These are phyloP conservation scores for Pinus albicaulis DNA, from an alignment of 75 land plant species.

Conservation along the genomic window DNA sequence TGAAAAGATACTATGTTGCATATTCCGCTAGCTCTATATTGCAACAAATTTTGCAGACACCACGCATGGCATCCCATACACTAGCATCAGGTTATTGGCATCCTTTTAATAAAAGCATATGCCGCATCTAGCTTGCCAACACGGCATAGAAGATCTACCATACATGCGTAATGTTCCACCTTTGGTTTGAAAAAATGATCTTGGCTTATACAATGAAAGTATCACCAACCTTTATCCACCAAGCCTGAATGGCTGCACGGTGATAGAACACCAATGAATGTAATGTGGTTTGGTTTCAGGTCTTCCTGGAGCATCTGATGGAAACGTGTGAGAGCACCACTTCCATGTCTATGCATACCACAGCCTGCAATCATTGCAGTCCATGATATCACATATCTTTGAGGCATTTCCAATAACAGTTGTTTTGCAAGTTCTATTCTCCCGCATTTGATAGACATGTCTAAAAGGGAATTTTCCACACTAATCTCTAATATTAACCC, in stretches of 20 bases:
- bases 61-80: constrained; percentile 2
- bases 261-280: background rate
- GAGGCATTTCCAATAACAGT: constrained; percentile 6
- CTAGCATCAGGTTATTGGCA: background rate
- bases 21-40: background rate
- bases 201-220: constrained; percentile 22
- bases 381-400: constrained; percentile 12
- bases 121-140: background rate
- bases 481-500: background rate
- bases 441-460: constrained; percentile 16
- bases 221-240: constrained; percentile 39
- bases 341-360: background rate
- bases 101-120: background rate
- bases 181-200: constrained; percentile 22
- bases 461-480: background rate
- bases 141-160: constrained; percentile 39
- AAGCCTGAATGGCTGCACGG: constrained; percentile 18
- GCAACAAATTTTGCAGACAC: background rate
- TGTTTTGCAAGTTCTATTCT: constrained; percentile 7
- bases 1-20: background rate
- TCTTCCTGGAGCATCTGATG: constrained; percentile 10
- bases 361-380: constrained; percentile 16
- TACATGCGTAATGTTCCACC: constrained; percentile 53
- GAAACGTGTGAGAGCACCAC: constrained; percentile 7
- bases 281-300: constrained; percentile 6